These are phyloP conservation scores for Talaromyces sp. DNA, from an alignment of 2,329 filamentous ascomycete species.

Conservation along the genomic window DNA sequence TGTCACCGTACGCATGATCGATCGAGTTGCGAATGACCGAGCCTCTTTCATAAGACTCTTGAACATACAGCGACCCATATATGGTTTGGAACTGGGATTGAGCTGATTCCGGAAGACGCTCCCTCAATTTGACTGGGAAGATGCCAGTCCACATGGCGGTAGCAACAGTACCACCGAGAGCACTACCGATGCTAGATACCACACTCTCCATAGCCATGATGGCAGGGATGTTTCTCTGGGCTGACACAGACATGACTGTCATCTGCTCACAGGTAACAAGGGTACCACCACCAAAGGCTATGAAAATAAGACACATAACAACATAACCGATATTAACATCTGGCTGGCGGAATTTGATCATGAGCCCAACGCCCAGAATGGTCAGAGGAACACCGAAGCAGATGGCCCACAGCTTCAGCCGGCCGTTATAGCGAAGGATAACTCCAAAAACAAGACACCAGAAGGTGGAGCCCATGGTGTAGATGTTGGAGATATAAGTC, in stretches of 20 bases:
- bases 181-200: conserved; percentile 16
- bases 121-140: conserved; percentile 12
- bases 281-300: conserved; percentile 20
- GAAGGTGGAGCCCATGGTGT: conserved; percentile 20
- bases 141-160: conserved; percentile 25
- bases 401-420: conserved; percentile 19
- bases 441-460: conserved; percentile 19
- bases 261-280: conserved; percentile 19
- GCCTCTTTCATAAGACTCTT: conserved; percentile 5
- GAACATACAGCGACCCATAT: conserved; percentile 6
- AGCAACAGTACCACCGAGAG: conserved; percentile 21
- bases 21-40: conserved; percentile 6
- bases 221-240: conserved; percentile 21
- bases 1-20: conserved; percentile 9
- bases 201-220: conserved; percentile 18
- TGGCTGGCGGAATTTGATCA: conserved; percentile 26
- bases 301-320: conserved; percentile 22
- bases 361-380: conserved; percentile 20
- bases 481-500: conserved; percentile 24
- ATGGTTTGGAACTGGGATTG: conserved; percentile 5
- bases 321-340: conserved; percentile 16
- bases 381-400: conserved; percentile 18
- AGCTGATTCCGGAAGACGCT: conserved; percentile 8
- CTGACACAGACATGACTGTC: conserved; percentile 20
- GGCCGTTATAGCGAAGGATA: conserved; percentile 17